Conservation (phyloP, 2,329 filamentous ascomycete species). For the Penicillium sp. region DNA sequence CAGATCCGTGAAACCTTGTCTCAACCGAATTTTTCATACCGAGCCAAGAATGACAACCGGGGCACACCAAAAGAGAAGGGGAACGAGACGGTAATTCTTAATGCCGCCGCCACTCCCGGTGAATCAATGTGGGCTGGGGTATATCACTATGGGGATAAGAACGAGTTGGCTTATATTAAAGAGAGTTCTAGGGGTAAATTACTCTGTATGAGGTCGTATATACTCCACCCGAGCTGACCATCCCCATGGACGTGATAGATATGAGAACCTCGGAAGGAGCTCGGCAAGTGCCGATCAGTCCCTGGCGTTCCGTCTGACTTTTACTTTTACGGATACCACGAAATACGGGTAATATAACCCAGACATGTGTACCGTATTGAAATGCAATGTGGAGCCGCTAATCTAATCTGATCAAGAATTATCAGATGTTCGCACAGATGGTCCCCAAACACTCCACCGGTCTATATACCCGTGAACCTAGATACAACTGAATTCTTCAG, state of each 20-base stretch:
- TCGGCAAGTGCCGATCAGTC: background rate
- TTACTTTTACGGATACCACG: background rate
- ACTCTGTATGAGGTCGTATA: background rate
- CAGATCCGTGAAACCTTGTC: background rate
- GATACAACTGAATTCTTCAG: background rate
- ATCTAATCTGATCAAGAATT: conserved; percentile 9
- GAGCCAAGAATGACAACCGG: background rate
- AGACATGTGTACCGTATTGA: background rate
- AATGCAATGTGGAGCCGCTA: background rate
- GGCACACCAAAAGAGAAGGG: background rate
- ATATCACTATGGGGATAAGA: background rate
- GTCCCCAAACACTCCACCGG: background rate
- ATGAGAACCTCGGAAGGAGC: background rate
- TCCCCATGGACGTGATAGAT: background rate
- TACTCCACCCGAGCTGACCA: background rate
- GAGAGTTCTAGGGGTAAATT: background rate
- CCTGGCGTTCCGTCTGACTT: background rate
- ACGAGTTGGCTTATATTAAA: background rate
- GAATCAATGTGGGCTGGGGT: background rate
- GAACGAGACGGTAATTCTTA: background rate
- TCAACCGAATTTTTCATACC: background rate
- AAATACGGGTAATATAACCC: background rate
- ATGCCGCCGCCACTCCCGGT: background rate
- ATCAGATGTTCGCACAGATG: background rate
- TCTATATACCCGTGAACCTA: background rate